Evolutionary conservation across 1,139 yeast genomes (phyloP).

Genomic region (Candida pseudoviswanathii): DNA sequence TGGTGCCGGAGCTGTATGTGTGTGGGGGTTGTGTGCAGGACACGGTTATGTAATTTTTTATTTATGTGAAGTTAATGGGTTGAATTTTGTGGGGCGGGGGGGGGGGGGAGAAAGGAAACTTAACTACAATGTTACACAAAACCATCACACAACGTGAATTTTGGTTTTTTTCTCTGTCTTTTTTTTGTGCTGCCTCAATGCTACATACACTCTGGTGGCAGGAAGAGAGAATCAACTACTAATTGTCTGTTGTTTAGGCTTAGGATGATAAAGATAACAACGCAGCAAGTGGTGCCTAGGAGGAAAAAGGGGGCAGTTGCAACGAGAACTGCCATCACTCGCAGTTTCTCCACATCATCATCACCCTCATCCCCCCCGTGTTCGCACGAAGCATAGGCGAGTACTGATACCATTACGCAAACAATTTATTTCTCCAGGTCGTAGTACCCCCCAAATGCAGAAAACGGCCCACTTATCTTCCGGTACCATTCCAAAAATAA

Average conservation of each 20-base stretch:
- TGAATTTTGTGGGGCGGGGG: slow-evolving; percentile 7
- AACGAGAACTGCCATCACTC: neutral
- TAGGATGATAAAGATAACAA: no score
- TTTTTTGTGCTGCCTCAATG: neutral
- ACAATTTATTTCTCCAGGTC: no score
- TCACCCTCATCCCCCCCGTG: neutral
- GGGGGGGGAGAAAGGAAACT: slow-evolving; percentile 5
- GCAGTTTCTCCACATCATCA: neutral
- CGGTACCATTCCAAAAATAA: neutral
- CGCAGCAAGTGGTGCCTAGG: no score
- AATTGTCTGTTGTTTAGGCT: no score
- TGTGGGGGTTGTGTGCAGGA: neutral
- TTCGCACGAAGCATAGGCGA: no score
- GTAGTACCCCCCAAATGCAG: neutral
- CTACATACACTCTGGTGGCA: neutral
- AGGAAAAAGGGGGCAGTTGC: neutral
- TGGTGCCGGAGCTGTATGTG: neutral
- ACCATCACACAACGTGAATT: neutral
- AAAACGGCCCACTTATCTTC: neutral
- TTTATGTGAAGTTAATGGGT: neutral
- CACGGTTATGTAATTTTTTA: neutral
- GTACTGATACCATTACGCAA: no score
- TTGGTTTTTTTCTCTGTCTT: neutral
- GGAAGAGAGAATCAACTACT: neutral
- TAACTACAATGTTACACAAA: neutral